Evolutionary conservation across 768 basidiomycete genomes (phyloP).

Genomic region (Auricularia heimuer): DNA sequence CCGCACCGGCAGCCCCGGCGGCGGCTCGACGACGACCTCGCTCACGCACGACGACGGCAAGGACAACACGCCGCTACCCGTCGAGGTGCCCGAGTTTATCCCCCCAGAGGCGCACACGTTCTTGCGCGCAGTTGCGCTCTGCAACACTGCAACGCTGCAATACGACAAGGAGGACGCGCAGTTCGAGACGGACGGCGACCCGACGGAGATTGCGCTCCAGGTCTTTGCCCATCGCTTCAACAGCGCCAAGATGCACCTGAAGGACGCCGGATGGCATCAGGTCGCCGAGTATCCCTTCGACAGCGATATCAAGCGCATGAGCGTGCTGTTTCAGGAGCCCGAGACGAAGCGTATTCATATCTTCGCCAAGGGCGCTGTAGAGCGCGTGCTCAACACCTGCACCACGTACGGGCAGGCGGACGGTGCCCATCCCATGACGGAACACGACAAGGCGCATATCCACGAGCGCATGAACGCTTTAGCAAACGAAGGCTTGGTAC

Average conservation of each 20-base stretch:
- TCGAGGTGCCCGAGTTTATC: not conserved
- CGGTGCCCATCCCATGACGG: slow-evolving; percentile 12
- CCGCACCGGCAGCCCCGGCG: slow-evolving; percentile 12
- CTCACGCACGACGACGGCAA: not conserved
- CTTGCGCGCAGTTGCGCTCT: slow-evolving; percentile 27
- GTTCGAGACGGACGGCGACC: slow-evolving; percentile 38
- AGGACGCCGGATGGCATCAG: slow-evolving; percentile 25
- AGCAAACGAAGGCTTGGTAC: slow-evolving; percentile 26
- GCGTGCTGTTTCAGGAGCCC: slow-evolving; percentile 26
- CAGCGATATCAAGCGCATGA: slow-evolving; percentile 44
- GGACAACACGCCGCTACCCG: not conserved
- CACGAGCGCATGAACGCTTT: slow-evolving; percentile 22
- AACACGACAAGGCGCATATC: slow-evolving; percentile 16
- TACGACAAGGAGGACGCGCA: slow-evolving; percentile 21
- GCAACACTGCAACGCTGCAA: slow-evolving; percentile 30
- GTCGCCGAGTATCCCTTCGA: slow-evolving; percentile 37
- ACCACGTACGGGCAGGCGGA: slow-evolving; percentile 11
- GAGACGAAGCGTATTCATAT: slow-evolving; percentile 14
- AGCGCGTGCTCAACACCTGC: slow-evolving; percentile 44
- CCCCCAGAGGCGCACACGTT: slow-evolving; percentile 16
- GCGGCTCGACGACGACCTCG: not conserved
- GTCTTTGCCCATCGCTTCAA: slow-evolving; percentile 45
- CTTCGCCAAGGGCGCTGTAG: slow-evolving; percentile 29
- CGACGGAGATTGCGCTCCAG: slow-evolving; percentile 46
- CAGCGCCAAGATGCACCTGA: slow-evolving; percentile 12